Evolutionary conservation across 306 rosid species (phyloP), one percentile per base, ranked within the genome.

Genomic region (Inga oerstediana): DNA sequence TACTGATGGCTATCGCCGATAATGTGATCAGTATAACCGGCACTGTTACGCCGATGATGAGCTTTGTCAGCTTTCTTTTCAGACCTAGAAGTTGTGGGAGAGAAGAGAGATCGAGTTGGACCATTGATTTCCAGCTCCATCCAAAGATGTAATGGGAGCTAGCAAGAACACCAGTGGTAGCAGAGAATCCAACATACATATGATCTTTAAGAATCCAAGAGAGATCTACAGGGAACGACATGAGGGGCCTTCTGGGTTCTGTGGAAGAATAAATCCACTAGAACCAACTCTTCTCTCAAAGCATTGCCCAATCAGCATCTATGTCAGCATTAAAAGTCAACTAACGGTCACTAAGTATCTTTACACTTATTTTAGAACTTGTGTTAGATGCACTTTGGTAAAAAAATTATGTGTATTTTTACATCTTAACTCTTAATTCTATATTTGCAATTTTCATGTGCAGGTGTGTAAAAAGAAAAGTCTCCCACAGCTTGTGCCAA

Each of bases 131-230:
- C 87, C 80, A 94, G 88, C 98, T 91, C 97, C 97, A 94, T 12
- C 98, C 97, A 79, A 90, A 73, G 14, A 94, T 32, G 71, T 88
- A 91, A 80, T 94, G 97, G 43, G 97, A 94, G 81, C 98, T 94
- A 1, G 98, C 94, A 15, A 94, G 98, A 74, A 92, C 79, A n/a
- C 97, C 98, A 5, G 95, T 94, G 2, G 98, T 91, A 37, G 97
- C 97, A n/a, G 97, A 94, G 83, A 92, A 94, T 2, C 98, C 97
- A 68, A 92, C 93, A 54, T 85, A 94, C 97, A 94, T 92, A 4
- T 32, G 80, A 6, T 94, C 91, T 34, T 85, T 16, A 44, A 94
- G 44, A 61, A 91, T 85, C 10, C 84, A 88, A 5, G 98, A 91
- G 64, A 94, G 93, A 89, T 94, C 93, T 35, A 91, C 80, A 3